These are phyloP conservation scores for Gaeumannomyces sp. DNA, from an alignment of 2,329 filamentous ascomycete species.

Conservation along the genomic window DNA sequence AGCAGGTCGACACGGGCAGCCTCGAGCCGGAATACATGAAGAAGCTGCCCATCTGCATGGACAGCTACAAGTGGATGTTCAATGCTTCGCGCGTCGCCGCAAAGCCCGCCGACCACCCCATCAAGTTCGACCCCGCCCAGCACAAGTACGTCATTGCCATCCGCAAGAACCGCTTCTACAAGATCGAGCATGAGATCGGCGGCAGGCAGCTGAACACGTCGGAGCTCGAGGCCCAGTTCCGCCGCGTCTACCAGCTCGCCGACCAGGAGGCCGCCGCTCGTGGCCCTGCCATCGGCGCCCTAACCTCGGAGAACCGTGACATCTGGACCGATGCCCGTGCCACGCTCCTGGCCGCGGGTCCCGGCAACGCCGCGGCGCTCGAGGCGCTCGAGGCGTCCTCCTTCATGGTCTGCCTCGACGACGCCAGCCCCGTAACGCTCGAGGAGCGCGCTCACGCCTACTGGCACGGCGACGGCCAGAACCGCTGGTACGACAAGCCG, in stretches of 20 bases:
- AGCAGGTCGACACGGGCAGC: conserved; percentile 72
- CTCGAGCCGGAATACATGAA: conserved; percentile 99
- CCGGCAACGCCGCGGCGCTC: conserved; percentile 71
- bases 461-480: conserved; percentile 95
- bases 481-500: conserved; percentile 98
- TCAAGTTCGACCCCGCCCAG: conserved; percentile 65
- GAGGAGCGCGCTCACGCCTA: conserved; percentile 94
- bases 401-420: conserved; percentile 90
- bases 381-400: conserved; percentile 81
- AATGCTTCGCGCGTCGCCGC: conserved; percentile 83
- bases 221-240: conserved; percentile 88
- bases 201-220: conserved; percentile 81
- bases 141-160: conserved; percentile 86
- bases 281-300: conserved; percentile 67
- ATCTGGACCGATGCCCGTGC: conserved; percentile 82
- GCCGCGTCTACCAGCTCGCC: conserved; percentile 72
- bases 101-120: conserved; percentile 72
- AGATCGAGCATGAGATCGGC: conserved; percentile 72
- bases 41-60: conserved; percentile 95
- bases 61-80: conserved; percentile 99
- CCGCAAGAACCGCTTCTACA: conserved; percentile 97
- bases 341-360: conserved; percentile 67
- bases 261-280: conserved; percentile 39
- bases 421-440: conserved; percentile 82
- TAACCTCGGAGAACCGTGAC: conserved; percentile 92